Conservation (phyloP, 345 rosid genomes). For the Gossypium sturtianum region DNA sequence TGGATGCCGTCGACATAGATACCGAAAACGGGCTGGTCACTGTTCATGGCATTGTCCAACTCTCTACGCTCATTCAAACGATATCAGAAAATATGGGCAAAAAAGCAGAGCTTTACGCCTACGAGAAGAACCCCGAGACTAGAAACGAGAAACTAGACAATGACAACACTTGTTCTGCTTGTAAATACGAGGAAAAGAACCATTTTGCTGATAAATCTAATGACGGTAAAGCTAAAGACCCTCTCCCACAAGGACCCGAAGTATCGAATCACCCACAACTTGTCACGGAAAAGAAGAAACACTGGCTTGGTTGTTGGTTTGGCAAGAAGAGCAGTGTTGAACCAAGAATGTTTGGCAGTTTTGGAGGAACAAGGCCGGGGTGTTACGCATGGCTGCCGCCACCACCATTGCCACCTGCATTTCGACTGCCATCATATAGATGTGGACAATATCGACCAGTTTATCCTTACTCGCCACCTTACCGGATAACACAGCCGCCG, state of each 20-base stretch:
- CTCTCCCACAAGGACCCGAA: not conserved
- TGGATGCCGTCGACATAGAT: conserved; percentile 11
- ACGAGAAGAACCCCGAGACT: conserved; percentile 14
- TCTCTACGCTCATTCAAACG: not conserved
- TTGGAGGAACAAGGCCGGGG: not conserved
- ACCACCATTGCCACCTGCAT: not conserved
- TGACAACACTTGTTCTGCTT: not conserved
- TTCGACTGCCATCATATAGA: not conserved
- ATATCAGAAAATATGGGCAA: conserved; percentile 6
- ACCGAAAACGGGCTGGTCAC: conserved; percentile 7
- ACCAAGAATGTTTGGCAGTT: not conserved
- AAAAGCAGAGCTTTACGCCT: conserved; percentile 12
- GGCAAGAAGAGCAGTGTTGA: not conserved
- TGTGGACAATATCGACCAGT: not conserved
- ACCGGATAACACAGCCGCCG: not conserved
- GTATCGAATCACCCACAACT: not conserved
- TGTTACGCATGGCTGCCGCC: not conserved
- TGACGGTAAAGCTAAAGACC: not conserved
- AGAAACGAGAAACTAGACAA: not conserved
- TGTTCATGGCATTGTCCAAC: conserved; percentile 17
- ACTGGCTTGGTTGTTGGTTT: not conserved
- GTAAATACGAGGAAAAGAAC: not conserved
- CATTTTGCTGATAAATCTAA: not conserved
- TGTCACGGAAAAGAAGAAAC: not conserved
- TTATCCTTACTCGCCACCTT: not conserved